Base-by-base conservation (phyloP, 768 basidiomycete genomes). In the Chlorophyllum brunneum region DNA sequence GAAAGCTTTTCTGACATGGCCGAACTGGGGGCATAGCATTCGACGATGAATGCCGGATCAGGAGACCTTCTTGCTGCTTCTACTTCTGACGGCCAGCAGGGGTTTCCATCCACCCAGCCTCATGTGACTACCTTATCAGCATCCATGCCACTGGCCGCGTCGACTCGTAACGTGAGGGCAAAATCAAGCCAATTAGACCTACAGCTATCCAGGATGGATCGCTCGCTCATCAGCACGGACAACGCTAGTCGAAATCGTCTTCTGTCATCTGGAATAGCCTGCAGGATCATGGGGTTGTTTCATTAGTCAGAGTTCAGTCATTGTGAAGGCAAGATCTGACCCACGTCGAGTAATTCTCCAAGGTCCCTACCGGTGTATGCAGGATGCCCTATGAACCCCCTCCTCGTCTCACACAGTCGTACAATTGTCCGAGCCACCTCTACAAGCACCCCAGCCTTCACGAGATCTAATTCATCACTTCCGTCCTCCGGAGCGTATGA, bases 171-270 rank as follows among this genome's bases (percentile, higher is more conserved):
- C 24, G 34, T 9, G 24, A 37, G 11, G n/a, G 8, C 26, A 40
- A 69, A 15, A 54, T 65, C 83, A 78, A 83, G 26, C 63, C 57
- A 37, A 71, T 67, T 41, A 22, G 43, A 53, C 50, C 67, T 63
- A 56, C 82, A 82, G 53, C 75, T 74, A 50, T 82, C 74, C 54
- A 84, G 65, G 33, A 85, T 66, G 3, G 82, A 80, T 29, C 65
- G 60, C 55, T 83, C 82, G 4, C 70, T 70, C 56, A 82, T 66
- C 38, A 74, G 72, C 45, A 81, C 56, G 5, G 69, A 65, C 29
- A 84, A 55, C 15, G 76, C 80, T 38, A 73, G 54, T 50, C 69
- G 69, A 20, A 79, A 78, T 18, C 76, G 73, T 10, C 49, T 54
- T 66, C 68, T 68, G 26, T 60, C 55, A 2, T 55, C 57, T 18